These are phyloP conservation scores for Lodderomyces beijingensis DNA, from an alignment of 1,139 yeast genomes.

Conservation along the genomic window DNA sequence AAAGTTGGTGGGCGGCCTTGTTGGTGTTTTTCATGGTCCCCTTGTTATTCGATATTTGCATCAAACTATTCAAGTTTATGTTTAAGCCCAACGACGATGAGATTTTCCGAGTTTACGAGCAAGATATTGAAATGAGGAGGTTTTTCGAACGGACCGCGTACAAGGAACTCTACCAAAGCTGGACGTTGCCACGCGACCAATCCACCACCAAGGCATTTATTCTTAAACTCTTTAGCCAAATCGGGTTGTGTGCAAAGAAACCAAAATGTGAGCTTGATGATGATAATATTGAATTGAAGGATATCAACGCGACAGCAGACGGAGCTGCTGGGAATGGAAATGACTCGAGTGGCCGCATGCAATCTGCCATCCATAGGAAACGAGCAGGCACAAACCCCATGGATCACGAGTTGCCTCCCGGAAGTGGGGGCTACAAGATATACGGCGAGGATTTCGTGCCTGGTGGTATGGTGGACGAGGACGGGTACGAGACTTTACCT, in stretches of 20 bases:
- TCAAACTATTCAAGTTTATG: slow-evolving; percentile 54
- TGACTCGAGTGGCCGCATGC: slow-evolving; percentile 3
- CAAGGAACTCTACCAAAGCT: slow-evolving; percentile 72
- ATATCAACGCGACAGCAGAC: not conserved
- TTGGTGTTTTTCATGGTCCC: slow-evolving; percentile 55
- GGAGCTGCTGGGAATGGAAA: too few relatives aligned
- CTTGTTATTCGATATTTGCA: slow-evolving; percentile 58
- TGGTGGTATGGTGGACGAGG: slow-evolving; percentile 19
- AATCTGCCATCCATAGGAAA: slow-evolving; percentile 38
- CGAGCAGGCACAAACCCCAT: slow-evolving; percentile 49
- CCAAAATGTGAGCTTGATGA: not conserved
- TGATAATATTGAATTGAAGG: not conserved
- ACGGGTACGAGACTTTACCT: slow-evolving; percentile 53
- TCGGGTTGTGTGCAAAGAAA: slow-evolving; percentile 3
- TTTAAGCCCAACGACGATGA: slow-evolving; percentile 73
- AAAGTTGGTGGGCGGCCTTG: slow-evolving; percentile 81
- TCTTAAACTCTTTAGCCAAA: slow-evolving; percentile 11
- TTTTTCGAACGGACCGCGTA: slow-evolving; percentile 71
- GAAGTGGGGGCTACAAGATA: slow-evolving; percentile 40
- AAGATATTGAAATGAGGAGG: slow-evolving; percentile 60
- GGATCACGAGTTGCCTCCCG: slow-evolving; percentile 47
- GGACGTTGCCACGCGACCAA: slow-evolving; percentile 58
- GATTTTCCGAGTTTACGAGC: slow-evolving; percentile 71
- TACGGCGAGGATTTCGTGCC: slow-evolving; percentile 21
- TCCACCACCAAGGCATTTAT: slow-evolving; percentile 22